Percentiles rank a stretch among this genome's conserved stretches.
Evolutionary conservation across 2,329 filamentous ascomycete genomes (phyloP).

Genomic region (Pseudogymnoascus sp.): DNA sequence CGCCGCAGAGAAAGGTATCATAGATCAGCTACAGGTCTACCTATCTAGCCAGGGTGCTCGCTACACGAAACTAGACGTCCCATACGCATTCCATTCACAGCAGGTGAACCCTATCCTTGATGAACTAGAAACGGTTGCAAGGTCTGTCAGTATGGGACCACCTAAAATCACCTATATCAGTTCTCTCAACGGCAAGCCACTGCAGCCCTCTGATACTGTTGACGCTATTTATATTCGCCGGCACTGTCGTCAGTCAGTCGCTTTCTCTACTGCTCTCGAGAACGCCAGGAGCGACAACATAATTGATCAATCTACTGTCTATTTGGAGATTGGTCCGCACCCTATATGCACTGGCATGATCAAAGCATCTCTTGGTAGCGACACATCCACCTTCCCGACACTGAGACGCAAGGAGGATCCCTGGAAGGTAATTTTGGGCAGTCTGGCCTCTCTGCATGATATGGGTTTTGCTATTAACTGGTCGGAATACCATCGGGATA

Average conservation of each 20-base stretch:
- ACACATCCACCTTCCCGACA: constrained; percentile 32
- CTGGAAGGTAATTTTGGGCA: constrained; percentile 43
- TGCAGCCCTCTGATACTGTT: constrained; percentile 47
- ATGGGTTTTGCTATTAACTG: constrained; percentile 47
- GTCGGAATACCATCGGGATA: constrained; percentile 48
- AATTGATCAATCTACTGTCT: constrained; percentile 58
- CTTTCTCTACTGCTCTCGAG: constrained; percentile 55
- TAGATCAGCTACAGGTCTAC: constrained; percentile 31
- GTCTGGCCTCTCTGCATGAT: constrained; percentile 40
- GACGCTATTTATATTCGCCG: constrained; percentile 53
- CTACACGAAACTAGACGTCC: constrained; percentile 51
- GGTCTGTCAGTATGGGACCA: constrained; percentile 43
- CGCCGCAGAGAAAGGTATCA: constrained; percentile 39
- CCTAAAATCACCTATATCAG: constrained; percentile 42
- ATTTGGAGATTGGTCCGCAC: constrained; percentile 64
- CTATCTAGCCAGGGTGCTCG: constrained; percentile 47
- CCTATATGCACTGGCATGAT: constrained; percentile 60
- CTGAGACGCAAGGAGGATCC: constrained; percentile 44
- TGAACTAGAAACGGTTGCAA: constrained; percentile 46
- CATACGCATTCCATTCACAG: constrained; percentile 57
- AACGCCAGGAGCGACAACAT: constrained; percentile 46
- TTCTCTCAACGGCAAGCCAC: constrained; percentile 50
- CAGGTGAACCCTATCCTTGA: constrained; percentile 55
- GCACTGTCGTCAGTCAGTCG: constrained; percentile 57
- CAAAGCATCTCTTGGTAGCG: constrained; percentile 49